Percentiles rank a stretch among this genome's conserved stretches.
phyloP scores from a whole-genome alignment of 768 basidiomycete genomes.

The Boletus patriciae region DNA sequence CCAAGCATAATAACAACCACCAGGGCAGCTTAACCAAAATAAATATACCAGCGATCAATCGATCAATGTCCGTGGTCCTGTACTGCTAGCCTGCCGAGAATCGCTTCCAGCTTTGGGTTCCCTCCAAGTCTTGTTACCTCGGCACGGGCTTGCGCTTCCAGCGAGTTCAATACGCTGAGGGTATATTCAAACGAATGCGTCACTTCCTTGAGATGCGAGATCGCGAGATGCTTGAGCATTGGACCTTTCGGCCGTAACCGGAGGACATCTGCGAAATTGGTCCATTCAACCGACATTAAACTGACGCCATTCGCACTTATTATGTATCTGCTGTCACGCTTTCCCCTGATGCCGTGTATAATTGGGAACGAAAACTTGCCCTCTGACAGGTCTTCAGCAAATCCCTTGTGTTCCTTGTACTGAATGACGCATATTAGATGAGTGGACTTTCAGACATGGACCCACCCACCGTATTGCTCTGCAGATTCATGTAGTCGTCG shows the following conservation, averaged over 20 bases:
- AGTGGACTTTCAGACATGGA: not conserved
- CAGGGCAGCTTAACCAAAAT: not conserved
- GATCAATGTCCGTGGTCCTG: not conserved
- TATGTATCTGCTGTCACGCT: slow-evolving; percentile 74
- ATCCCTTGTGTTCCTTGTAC: slow-evolving; percentile 85
- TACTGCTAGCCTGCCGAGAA: slow-evolving; percentile 53
- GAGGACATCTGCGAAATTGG: slow-evolving; percentile 65
- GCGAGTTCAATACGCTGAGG: slow-evolving; percentile 56
- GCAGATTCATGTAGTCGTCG: slow-evolving; percentile 50
- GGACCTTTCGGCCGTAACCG: slow-evolving; percentile 84
- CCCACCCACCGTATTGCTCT: slow-evolving; percentile 22
- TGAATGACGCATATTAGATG: slow-evolving; percentile 30
- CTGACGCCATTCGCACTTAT: slow-evolving; percentile 63
- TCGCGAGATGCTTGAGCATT: slow-evolving; percentile 77
- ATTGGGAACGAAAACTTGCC: slow-evolving; percentile 98
- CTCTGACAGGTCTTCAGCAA: slow-evolving; percentile 92
- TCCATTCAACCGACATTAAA: not conserved
- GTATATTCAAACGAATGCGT: slow-evolving; percentile 92
- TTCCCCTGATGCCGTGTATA: slow-evolving; percentile 83
- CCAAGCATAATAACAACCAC: not conserved
- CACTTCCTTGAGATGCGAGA: slow-evolving; percentile 70
- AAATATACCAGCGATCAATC: not conserved
- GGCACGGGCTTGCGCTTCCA: slow-evolving; percentile 64
- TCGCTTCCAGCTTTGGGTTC: slow-evolving; percentile 58
- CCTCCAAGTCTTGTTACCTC: slow-evolving; percentile 80